Evolutionary conservation across 768 basidiomycete species (phyloP).

Genomic region (Podaxis sp.): DNA sequence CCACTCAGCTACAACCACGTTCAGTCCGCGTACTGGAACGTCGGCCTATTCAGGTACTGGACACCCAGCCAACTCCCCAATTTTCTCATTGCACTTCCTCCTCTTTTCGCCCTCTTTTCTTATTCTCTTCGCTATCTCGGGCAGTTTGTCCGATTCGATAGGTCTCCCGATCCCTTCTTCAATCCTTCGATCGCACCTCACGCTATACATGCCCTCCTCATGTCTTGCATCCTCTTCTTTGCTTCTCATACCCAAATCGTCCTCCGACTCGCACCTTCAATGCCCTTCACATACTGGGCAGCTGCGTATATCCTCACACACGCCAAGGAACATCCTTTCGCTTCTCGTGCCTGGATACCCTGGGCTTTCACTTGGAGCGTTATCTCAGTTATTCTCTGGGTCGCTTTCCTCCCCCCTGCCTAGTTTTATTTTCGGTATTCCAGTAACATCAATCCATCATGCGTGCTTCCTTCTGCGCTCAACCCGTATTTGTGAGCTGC

Average conservation of each 20-base stretch:
- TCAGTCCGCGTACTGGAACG: slow-evolving; percentile 85
- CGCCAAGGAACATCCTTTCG: not conserved
- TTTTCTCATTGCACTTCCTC: slow-evolving; percentile 76
- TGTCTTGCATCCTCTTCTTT: slow-evolving; percentile 67
- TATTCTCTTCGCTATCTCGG: slow-evolving; percentile 38
- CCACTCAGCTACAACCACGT: slow-evolving; percentile 83
- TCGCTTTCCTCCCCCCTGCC: slow-evolving; percentile 88
- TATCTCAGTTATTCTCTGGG: slow-evolving; percentile 74
- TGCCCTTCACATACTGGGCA: slow-evolving; percentile 87
- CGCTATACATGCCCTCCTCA: slow-evolving; percentile 67
- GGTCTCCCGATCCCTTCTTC: slow-evolving; percentile 9
- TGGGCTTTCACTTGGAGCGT: slow-evolving; percentile 84
- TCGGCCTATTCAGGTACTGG: slow-evolving; percentile 88
- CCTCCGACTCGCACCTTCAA: slow-evolving; percentile 70
- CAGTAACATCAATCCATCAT: no score
- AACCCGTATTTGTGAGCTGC: no score
- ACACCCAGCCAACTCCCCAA: slow-evolving; percentile 81
- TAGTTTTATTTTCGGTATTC: slow-evolving; percentile 28
- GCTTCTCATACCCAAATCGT: slow-evolving; percentile 87
- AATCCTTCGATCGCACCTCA: slow-evolving; percentile 56
- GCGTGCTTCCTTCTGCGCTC: no score
- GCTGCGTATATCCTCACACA: slow-evolving; percentile 55
- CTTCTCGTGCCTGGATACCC: slow-evolving; percentile 52
- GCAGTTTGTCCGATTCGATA: slow-evolving; percentile 11
- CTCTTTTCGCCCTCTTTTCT: slow-evolving; percentile 50